phyloP scores from a whole-genome alignment of 1,284 basidiomycete genomes.

The Fomes fomentarius region DNA sequence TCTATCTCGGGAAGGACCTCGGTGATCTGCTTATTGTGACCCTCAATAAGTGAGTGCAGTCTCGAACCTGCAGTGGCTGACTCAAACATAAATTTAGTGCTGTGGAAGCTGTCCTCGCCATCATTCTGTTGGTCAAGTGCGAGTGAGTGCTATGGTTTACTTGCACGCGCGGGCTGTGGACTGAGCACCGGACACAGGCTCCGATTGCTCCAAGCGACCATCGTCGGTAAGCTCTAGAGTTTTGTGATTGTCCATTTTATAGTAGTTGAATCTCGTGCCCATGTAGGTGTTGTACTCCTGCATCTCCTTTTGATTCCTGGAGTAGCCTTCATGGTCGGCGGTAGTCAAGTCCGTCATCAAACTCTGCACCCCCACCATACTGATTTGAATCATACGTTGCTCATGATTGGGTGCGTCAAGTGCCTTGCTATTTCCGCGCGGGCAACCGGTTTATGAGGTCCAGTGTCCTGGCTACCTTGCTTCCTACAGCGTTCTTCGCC shows the following conservation, averaged over 20 bases:
- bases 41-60: conserved; percentile 56
- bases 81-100: conserved; percentile 42
- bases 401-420: conserved; percentile 58
- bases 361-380: conserved; percentile 52
- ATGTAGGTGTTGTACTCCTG: conserved; percentile 58
- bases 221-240: conserved; percentile 46
- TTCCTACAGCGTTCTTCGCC: conserved; percentile 69
- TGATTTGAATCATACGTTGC: conserved; percentile 67
- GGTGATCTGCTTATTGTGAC: conserved; percentile 62
- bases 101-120: conserved; percentile 66
- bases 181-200: conserved; percentile 37
- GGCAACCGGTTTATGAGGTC: conserved; percentile 34
- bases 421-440: background rate
- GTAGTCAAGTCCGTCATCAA: conserved; percentile 55
- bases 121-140: conserved; percentile 65
- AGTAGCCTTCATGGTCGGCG: conserved; percentile 62
- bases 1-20: conserved; percentile 58
- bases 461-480: conserved; percentile 62
- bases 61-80: conserved; percentile 12
- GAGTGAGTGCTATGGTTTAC: conserved; percentile 48
- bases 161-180: background rate
- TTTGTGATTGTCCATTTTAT: background rate
- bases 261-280: background rate
- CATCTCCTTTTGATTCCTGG: conserved; percentile 67
- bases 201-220: conserved; percentile 60